Evolutionary conservation across 352 stramenopile genomes (phyloP), one percentile per base, ranked within the genome.

Genomic region (Globisporangium orthogonon): DNA sequence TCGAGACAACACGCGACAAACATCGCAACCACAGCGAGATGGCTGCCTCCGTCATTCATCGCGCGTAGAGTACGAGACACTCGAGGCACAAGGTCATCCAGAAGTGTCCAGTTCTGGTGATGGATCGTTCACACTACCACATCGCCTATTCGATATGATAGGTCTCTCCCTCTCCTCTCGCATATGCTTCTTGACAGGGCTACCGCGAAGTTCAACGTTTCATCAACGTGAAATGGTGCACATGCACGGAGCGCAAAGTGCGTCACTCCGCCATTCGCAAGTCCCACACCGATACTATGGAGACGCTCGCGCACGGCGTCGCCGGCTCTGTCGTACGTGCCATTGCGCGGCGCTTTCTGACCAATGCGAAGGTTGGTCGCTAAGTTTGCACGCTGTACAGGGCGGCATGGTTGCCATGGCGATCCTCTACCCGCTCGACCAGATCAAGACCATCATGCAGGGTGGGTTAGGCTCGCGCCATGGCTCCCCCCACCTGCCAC

Each of bases 391-490:
- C 13, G 17, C 3, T 14, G 33, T 14, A 23, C 54, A 88, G 66
- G 84, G 81, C 13, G 74, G 76, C 54, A 83, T 86, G 60, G 58
- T 94, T 29, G 82, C 84, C 58, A 89, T 94, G 76, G 80, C 66
- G 33, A 65, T 91, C 45, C 67, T 92, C 53, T 94, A 94, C 50
- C 84, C 84, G 53, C 76, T 94, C 47, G 84, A 94, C 70, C 82
- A 94, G 71, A 87, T 94, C 61, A 86, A 89, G 62, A 87, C 80
- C 45, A 85, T 92, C 61, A 84, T 92, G 66, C 84, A 94, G 73
- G 83, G 86, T 73, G 23, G 23, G 23, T 23, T 23, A 23, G 23
- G 23, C 23, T 23, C 23, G 23, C 23, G 23, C 23, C 23, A 23
- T 23, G 23, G 23, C 23, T 23, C 23, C 23, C 23, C 23, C 23